Evolutionary conservation across 768 basidiomycete species (phyloP).

Genomic region (Amanita pallidorosea): DNA sequence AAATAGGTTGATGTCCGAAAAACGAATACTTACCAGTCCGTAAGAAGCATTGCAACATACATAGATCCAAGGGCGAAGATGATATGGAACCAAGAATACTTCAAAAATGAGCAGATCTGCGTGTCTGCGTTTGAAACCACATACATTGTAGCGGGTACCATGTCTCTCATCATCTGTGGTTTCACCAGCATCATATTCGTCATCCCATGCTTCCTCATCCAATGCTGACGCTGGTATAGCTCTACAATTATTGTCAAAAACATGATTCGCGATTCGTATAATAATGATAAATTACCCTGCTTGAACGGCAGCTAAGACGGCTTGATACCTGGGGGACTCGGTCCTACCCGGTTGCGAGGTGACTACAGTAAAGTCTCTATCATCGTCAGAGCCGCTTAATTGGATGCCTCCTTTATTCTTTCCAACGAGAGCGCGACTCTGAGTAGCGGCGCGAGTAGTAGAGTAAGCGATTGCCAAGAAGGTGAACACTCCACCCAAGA

Average conservation of each 20-base stretch:
- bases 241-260: conserved; percentile 23
- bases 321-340: conserved; percentile 87
- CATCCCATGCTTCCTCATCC: conserved; percentile 57
- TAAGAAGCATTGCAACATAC: conserved; percentile 96
- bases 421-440: conserved; percentile 83
- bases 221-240: conserved; percentile 92
- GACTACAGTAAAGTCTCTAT: conserved; percentile 67
- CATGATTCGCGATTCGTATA: not conserved
- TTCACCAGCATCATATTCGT: conserved; percentile 68
- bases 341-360: conserved; percentile 76
- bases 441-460: conserved; percentile 91
- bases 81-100: conserved; percentile 99
- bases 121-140: conserved; percentile 13
- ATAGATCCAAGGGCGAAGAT: conserved; percentile 94
- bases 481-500: conserved; percentile 90
- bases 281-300: conserved; percentile 51
- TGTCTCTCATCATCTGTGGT: conserved; percentile 85
- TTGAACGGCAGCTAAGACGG: conserved; percentile 89
- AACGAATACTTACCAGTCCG: conserved; percentile 72
- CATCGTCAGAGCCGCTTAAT: conserved; percentile 41
- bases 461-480: conserved; percentile 98
- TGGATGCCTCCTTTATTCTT: conserved; percentile 56
- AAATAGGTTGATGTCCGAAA: not conserved
- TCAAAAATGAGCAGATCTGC: conserved; percentile 1
- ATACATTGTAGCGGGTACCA: conserved; percentile 90